phyloP scores from a whole-genome alignment of 2,329 filamentous ascomycete species.

The Massarina eburnea region DNA sequence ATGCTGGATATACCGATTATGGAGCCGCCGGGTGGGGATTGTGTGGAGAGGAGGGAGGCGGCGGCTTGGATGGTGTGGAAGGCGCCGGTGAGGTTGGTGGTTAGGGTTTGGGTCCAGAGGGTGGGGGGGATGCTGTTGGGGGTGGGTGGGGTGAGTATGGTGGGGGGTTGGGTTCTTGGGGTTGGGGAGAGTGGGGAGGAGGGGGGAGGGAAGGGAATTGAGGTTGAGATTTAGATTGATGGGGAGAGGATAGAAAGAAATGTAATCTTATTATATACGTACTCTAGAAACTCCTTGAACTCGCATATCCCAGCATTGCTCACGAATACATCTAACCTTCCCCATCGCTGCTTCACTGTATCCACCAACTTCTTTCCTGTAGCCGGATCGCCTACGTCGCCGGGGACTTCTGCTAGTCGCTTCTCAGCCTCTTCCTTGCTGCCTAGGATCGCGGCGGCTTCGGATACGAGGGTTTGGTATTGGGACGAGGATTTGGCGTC shows the following conservation, averaged over 20 bases:
- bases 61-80: conserved; percentile 87
- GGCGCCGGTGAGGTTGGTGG: conserved; percentile 83
- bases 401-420: conserved; percentile 66
- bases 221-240: neutral
- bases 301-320: conserved; percentile 87
- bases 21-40: conserved; percentile 66
- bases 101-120: conserved; percentile 70
- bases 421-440: conserved; percentile 36
- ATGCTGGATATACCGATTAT: conserved; percentile 79
- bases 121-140: conserved; percentile 61
- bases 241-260: neutral
- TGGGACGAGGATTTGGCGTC: conserved; percentile 51
- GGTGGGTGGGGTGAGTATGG: too few species aligned
- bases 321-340: conserved; percentile 68
- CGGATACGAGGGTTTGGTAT: conserved; percentile 51
- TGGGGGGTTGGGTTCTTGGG: neutral
- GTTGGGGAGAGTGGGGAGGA: neutral
- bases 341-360: conserved; percentile 63
- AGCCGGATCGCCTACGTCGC: conserved; percentile 75
- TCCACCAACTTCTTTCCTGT: conserved; percentile 70
- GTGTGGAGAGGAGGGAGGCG: conserved; percentile 74
- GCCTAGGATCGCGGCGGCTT: conserved; percentile 30
- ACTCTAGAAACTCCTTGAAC: conserved; percentile 83
- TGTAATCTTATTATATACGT: conserved; percentile 19
- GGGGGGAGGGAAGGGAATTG: neutral